Conservation (phyloP, 139 green algal genomes). For the Chlorella vulgaris region DNA sequence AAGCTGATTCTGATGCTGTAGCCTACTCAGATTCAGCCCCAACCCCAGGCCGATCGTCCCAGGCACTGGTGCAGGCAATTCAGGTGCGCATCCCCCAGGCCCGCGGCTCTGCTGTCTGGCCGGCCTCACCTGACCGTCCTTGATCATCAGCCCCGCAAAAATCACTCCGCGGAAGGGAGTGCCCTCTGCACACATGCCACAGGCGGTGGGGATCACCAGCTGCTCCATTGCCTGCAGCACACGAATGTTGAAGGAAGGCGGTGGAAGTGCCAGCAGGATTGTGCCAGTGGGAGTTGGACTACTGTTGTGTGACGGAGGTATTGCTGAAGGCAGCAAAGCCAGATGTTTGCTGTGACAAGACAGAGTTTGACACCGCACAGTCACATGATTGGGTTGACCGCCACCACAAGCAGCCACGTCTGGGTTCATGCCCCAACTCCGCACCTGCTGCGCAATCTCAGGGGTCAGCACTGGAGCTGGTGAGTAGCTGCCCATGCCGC, state of each 20-base stretch:
- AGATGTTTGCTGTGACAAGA: no score
- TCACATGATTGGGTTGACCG: not conserved
- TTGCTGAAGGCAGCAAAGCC: not conserved
- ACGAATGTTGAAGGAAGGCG: no score
- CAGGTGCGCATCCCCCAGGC: no score
- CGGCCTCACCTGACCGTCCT: constrained; percentile 71
- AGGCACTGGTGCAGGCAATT: no score
- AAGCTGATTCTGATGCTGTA: no score
- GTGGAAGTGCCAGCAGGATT: not conserved
- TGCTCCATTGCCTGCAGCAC: constrained; percentile 75
- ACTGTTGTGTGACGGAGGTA: not conserved
- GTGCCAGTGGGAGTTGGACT: not conserved
- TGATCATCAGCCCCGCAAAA: constrained; percentile 98
- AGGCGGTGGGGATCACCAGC: constrained; percentile 88
- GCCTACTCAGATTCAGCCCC: no score
- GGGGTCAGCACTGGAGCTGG: constrained; percentile 92
- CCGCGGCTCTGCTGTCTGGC: no score
- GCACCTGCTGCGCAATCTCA: constrained; percentile 68
- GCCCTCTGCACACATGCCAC: constrained; percentile 86
- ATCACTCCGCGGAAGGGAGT: constrained; percentile 89
- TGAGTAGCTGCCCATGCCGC: constrained; percentile 98
- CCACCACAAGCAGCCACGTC: not conserved
- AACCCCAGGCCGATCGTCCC: no score
- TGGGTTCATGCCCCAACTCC: not conserved
- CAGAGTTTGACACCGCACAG: not conserved